Evolutionary conservation across 768 basidiomycete genomes (phyloP), one percentile per base, ranked within the genome.

Genomic region (Amanita brunnescens): DNA sequence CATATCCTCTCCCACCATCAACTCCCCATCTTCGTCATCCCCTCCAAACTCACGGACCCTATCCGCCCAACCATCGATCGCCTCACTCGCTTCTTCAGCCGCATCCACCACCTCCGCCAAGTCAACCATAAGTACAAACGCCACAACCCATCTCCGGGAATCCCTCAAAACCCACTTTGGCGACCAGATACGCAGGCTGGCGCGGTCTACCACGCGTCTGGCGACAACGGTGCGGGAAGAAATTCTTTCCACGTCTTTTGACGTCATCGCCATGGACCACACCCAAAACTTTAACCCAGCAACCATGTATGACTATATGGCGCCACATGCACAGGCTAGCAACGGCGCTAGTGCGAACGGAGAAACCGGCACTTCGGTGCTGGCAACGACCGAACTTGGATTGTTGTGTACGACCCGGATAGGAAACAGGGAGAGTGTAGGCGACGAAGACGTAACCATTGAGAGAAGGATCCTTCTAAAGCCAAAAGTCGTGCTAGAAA

Each of bases 401-500:
- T 61, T 90, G 54, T 70, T 76, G 45, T 87, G 87, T 54, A 75
- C 77, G 38, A 85, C 81, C 37, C 70, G 74, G 47, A 75, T 71
- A 45, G 64, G 63, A 37, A 59, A 45, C 45, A 58, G 52, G 34
- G 62, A 62, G 20, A 56, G 50, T 39, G 37, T 56, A 14, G 59
- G 58, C 30, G 61, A 60, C 32, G 63, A 62, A 10, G 76, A 72
- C 26, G 75, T 71, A 30, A 62, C 58, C 21, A 63, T 80, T 38
- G 86, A 87, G 47, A 73, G 75, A 54, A 75, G 81, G 58, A 63
- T 81, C 48, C 64, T 89, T 45, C 67, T 88, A 52, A 73, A 73
- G 60, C 85, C 87, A n/a, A 88, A 85, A 62, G 85, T 88, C 2
- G 79, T 89, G 35, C 65, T 88, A 51, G 85, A 88, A 60, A 81